These are phyloP conservation scores for Trichoderma asperelloides DNA, from an alignment of 495 filamentous ascomycete genomes.

Conservation along the genomic window DNA sequence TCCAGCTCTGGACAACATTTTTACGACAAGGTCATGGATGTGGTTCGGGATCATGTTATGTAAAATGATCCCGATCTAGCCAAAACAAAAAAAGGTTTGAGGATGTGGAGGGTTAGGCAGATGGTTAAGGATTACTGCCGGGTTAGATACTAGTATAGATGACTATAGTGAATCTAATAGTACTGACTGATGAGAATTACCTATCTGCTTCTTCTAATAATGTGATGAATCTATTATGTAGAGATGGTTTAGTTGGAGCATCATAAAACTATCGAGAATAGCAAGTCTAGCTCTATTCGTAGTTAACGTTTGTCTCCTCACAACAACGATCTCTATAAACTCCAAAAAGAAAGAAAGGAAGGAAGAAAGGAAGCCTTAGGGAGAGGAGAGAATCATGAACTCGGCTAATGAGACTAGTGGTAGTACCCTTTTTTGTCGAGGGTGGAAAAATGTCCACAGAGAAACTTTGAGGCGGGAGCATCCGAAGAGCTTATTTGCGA, in stretches of 20 bases:
- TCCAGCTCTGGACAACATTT: conserved; percentile 5
- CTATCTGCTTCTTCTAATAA: neutral
- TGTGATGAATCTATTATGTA: neutral
- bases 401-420: too few relatives aligned
- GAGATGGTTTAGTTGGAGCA: neutral
- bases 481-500: too few relatives aligned
- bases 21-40: neutral
- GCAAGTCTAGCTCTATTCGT: too few relatives aligned
- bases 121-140: conserved; percentile 6
- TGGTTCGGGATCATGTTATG: conserved; percentile 1
- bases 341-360: too few relatives aligned
- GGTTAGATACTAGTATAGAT: neutral
- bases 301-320: too few relatives aligned
- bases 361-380: too few relatives aligned
- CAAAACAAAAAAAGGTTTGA: neutral
- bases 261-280: too few relatives aligned
- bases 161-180: neutral
- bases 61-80: neutral
- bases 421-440: too few relatives aligned
- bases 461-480: too few relatives aligned
- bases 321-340: too few relatives aligned
- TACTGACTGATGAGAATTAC: neutral
- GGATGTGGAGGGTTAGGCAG: neutral
- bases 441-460: too few relatives aligned
- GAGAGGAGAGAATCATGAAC: too few relatives aligned